phyloP scores from a whole-genome alignment of 208 protist genomes.

The Trypanosoma cruzi region DNA sequence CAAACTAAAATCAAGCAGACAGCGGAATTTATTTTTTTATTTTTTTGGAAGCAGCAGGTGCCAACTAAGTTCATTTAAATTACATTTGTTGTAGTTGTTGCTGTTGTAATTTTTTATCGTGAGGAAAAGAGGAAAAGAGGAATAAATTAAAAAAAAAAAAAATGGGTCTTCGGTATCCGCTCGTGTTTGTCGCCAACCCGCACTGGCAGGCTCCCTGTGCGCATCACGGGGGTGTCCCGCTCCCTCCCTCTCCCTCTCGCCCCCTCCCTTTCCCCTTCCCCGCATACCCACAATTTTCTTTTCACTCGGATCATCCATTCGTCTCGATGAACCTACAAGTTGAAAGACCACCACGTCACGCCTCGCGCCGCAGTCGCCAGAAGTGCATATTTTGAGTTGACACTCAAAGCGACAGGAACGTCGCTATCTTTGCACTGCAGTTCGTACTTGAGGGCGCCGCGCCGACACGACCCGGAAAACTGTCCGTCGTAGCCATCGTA shows the following conservation, averaged over 20 bases:
- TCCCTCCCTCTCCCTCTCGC: slow-evolving; percentile 1
- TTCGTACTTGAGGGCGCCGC: slow-evolving; percentile 55
- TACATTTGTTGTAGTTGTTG: too few species aligned
- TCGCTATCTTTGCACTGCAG: slow-evolving; percentile 84
- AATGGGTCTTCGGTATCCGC: too few species aligned
- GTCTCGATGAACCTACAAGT: slow-evolving; percentile 25
- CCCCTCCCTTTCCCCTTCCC: too few species aligned
- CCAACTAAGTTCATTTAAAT: too few species aligned
- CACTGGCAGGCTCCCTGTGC: too few species aligned
- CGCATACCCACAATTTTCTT: too few species aligned
- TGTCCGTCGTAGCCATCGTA: slow-evolving; percentile 36
- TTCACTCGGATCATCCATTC: not conserved
- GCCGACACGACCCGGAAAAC: not conserved
- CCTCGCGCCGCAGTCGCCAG: slow-evolving; percentile 67
- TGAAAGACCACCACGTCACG: slow-evolving; percentile 86
- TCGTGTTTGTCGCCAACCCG: too few species aligned
- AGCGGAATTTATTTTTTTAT: too few species aligned
- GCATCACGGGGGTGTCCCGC: not conserved
- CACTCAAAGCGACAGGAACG: slow-evolving; percentile 54
- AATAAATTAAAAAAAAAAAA: too few species aligned
- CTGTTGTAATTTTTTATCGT: too few species aligned
- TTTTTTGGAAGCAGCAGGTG: too few species aligned
- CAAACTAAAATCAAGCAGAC: not conserved
- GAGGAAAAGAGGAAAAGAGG: too few species aligned
- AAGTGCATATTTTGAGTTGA: slow-evolving; percentile 67